These are phyloP conservation scores for Chernovozyma sophiae-reginae DNA, from an alignment of 1,139 yeast genomes.

Conservation along the genomic window DNA sequence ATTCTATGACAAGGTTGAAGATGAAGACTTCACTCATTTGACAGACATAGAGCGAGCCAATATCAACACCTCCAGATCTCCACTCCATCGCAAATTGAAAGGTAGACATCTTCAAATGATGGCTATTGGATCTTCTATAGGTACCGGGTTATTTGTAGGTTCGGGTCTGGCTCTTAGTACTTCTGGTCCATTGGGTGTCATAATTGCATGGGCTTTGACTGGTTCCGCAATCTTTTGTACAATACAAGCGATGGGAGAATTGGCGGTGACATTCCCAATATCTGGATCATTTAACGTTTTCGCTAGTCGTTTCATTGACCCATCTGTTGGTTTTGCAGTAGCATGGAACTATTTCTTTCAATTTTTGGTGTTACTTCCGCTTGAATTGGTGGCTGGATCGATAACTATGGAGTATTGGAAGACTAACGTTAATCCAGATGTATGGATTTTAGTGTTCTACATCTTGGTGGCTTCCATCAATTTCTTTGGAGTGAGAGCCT, in stretches of 20 bases:
- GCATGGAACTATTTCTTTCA: conserved; percentile 32
- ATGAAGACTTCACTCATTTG: conserved; percentile 17
- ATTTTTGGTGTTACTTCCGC: conserved; percentile 25
- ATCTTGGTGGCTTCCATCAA: conserved; percentile 26
- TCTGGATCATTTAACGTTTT: conserved; percentile 31
- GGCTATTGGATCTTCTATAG: conserved; percentile 56
- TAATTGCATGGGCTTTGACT: conserved; percentile 32
- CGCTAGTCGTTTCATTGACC: conserved; percentile 31
- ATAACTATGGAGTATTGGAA: conserved; percentile 31
- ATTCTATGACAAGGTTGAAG: conserved; percentile 11
- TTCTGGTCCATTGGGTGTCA: conserved; percentile 67
- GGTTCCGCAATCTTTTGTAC: conserved; percentile 29
- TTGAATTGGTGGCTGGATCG: conserved; percentile 31
- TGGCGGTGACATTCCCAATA: conserved; percentile 31
- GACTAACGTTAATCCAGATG: conserved; percentile 25
- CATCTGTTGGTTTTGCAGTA: conserved; percentile 33
- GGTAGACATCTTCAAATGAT: conserved; percentile 51
- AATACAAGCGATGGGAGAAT: conserved; percentile 33
- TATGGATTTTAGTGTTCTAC: conserved; percentile 31
- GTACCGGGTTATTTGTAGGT: conserved; percentile 64
- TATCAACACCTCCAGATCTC: conserved; percentile 18
- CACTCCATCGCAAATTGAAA: conserved; percentile 29
- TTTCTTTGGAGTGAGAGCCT: conserved; percentile 31
- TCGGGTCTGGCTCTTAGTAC: conserved; percentile 55
- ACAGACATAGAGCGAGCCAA: conserved; percentile 11